A percentile compares a stretch with the other conserved stretches of the same genome.
phyloP scores from a whole-genome alignment of 2,329 filamentous ascomycete species.

The Colletotrichum caudatum region DNA sequence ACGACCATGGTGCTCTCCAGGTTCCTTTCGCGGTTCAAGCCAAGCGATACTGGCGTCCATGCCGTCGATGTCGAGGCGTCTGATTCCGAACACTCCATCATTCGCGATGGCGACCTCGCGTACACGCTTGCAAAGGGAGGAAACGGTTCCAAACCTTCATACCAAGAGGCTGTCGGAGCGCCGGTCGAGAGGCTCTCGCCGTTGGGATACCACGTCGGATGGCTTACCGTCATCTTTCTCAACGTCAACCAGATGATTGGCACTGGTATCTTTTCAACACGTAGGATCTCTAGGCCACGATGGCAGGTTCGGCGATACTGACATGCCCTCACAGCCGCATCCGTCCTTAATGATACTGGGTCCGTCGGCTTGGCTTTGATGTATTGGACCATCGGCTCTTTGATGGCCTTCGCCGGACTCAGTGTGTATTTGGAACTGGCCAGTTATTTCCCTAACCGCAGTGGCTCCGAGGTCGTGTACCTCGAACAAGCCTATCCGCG shows the following conservation, averaged over 20 bases:
- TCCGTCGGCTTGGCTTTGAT: conserved; percentile 72
- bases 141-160: conserved; percentile 63
- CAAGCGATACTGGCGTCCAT: neutral
- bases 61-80: conserved; percentile 36
- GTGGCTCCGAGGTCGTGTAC: conserved; percentile 75
- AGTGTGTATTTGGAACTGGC: conserved; percentile 73
- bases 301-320: neutral
- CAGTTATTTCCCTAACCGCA: conserved; percentile 74
- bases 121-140: conserved; percentile 57
- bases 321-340: conserved; percentile 58
- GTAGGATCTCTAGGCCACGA: conserved; percentile 52
- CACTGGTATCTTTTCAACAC: conserved; percentile 73
- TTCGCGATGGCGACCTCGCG: conserved; percentile 55
- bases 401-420: conserved; percentile 67
- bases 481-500: conserved; percentile 76
- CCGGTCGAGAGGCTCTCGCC: conserved; percentile 70
- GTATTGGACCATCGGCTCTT: conserved; percentile 73
- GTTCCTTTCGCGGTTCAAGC: conserved; percentile 11
- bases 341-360: conserved; percentile 68
- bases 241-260: conserved; percentile 74
- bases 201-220: conserved; percentile 69
- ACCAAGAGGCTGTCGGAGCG: conserved; percentile 72
- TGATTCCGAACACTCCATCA: conserved; percentile 46
- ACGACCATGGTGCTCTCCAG: conserved; percentile 30
- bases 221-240: conserved; percentile 67